phyloP scores from a whole-genome alignment of 2,329 filamentous ascomycete genomes.

The Celoporthe dispersa region DNA sequence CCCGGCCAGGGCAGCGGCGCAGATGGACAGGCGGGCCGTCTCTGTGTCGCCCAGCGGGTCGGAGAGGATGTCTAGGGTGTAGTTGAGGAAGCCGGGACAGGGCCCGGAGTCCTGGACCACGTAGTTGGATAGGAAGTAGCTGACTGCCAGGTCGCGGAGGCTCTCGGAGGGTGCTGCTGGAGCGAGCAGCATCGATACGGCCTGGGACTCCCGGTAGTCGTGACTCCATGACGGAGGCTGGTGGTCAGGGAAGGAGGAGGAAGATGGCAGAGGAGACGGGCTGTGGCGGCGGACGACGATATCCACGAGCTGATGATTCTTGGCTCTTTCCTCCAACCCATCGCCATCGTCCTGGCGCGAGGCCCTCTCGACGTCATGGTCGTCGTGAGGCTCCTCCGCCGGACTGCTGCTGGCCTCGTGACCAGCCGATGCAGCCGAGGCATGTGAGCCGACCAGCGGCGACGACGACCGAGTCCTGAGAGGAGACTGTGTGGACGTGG shows the following conservation, averaged over 20 bases:
- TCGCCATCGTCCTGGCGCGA: not conserved
- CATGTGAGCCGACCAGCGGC: no score
- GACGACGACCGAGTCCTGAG: not conserved
- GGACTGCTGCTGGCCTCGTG: not conserved
- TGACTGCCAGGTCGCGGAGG: constrained; percentile 14
- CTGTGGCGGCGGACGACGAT: not conserved
- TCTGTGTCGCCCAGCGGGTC: constrained; percentile 13
- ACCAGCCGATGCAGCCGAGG: not conserved
- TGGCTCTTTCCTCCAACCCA: not conserved
- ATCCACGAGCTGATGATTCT: not conserved
- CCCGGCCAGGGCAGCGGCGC: constrained; percentile 23
- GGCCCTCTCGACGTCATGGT: not conserved
- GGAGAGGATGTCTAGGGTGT: constrained; percentile 15
- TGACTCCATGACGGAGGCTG: not conserved
- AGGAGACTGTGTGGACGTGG: not conserved
- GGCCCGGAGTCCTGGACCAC: constrained; percentile 4
- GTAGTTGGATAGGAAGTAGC: constrained; percentile 23
- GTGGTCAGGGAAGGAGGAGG: not conserved
- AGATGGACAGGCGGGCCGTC: constrained; percentile 3
- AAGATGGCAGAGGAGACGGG: not conserved
- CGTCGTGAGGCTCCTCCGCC: not conserved
- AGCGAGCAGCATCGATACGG: not conserved
- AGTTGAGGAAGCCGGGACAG: constrained; percentile 19
- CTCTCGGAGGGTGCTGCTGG: not conserved
- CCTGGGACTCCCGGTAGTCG: not conserved